Conservation (phyloP, 176 grass and related monocot species). For the Themeda triandra region DNA sequence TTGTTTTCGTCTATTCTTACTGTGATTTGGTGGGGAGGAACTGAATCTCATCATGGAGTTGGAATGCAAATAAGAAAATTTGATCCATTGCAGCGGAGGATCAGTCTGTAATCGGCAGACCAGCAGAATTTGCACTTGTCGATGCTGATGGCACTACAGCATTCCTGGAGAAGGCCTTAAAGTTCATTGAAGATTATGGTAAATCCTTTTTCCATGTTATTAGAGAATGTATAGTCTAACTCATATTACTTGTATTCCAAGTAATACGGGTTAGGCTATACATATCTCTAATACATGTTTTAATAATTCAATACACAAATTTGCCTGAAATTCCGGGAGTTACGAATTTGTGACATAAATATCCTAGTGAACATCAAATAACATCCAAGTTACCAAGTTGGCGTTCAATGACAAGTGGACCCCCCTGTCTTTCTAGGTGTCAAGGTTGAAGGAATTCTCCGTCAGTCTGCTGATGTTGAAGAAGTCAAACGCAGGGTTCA, state of each 20-base stretch:
- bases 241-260: too few species aligned
- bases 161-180: constrained; percentile 92
- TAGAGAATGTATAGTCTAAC: too few species aligned
- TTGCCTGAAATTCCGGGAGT: background rate
- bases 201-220: constrained; percentile 28
- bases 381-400: background rate
- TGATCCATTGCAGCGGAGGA: constrained; percentile 49
- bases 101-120: constrained; percentile 59
- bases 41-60: constrained; percentile 13
- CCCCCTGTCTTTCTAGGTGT: constrained; percentile 39
- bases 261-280: too few species aligned
- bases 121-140: constrained; percentile 70
- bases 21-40: background rate
- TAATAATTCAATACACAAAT: constrained; percentile 3
- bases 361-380: constrained; percentile 12
- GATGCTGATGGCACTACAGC: constrained; percentile 73
- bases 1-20: background rate
- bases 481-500: constrained; percentile 84
- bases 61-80: constrained; percentile 28
- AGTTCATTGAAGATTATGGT: constrained; percentile 92
- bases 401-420: background rate
- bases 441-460: constrained; percentile 93
- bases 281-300: too few species aligned
- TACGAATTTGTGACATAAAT: background rate
- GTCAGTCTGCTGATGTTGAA: constrained; percentile 98